Evolutionary conservation across 2,329 filamentous ascomycete species (phyloP), one percentile per base, ranked within the genome.

Genomic region (Penicillium sp.): DNA sequence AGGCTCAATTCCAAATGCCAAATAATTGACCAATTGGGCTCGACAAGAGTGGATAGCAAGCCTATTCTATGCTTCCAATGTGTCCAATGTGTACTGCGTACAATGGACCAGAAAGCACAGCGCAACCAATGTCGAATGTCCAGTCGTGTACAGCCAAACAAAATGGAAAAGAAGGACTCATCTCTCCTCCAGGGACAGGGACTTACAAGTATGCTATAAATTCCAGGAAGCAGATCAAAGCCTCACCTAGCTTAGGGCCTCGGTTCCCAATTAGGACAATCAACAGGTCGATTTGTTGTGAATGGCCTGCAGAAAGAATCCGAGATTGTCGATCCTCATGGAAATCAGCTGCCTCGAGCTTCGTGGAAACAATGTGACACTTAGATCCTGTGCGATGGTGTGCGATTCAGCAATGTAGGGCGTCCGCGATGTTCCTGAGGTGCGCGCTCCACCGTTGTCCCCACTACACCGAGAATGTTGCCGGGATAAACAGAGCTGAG

Each of bases 331-430:
- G 55, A 59, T 59, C 56, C 42, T 46, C 47, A 43, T 47, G 40
- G 34, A 34, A 43, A 31, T 48, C 29, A 47, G 47, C 20, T 36
- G 28, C 41, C 38, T 14, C 18, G 29, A 34, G 14, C 10, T 31
- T 26, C 32, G 28, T 14, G 6, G 10, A 22, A 26, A 26, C 24
- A 32, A 18, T 14, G 9, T 14, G 11, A 40, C 20, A 27, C 31
- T 40, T 18, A 32, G 41, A 28, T 34, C n/a, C 31, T 32, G 22
- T 20, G 47, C 29, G 26, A 32, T 35, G 36, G 45, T 47, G 37
- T 49, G 27, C 14, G 27, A 42, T n/a, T 32, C 49, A 56, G 50
- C 46, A 59, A 59, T 59, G 56, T 48, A 59, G 56, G 55, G 53
- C 31, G 47, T 32, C 31, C 11, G 35, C 11, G 41, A 41, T 40